Evolutionary conservation across 805 yeast species (phyloP), one percentile per base, ranked within the genome.

Genomic region (Spathaspora passalidarum): DNA sequence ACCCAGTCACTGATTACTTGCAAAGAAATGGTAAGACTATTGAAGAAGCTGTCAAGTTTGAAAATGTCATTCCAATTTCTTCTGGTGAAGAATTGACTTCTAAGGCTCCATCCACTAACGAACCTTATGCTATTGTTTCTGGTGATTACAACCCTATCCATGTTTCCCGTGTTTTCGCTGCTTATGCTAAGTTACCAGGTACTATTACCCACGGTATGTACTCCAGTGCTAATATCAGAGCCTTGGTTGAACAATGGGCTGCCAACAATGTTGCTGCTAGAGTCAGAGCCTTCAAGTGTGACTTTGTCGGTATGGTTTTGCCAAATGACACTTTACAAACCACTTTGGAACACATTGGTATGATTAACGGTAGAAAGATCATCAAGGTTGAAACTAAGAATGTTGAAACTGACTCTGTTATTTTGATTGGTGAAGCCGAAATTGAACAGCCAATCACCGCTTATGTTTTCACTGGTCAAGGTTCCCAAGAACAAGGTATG

Each of bases 401-500:
- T 69, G 81, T 80, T 55, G 89, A 85, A 59, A 85, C 92, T 48
- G 91, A 81, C 48, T 80, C 79, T 49, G 69, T 78, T 34, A 99
- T 94, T 17, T 77, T 94, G 58, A 67, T 78, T 44, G 99, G 98
- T 73, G 96, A 89, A 75, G 99, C 99, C 46, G 99, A 94, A 75
- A 91, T 95, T 61, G 98, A 94, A 59, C 99, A 94, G 75, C 99
- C 99, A 26, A 86, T 85, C 44, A 88, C 98, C 38, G 86, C 99
- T 17, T 94, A 88, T 66, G 96, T 94, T 48, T 94, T 95, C 75
- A 94, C 99, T 54, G 99, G 99, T 65, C 99, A 94, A 78, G 99
- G 99, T 69, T 92, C 99, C 50, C 99, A 94, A 73, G 99, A 95
- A 71, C 99, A 95, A 76, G 97, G 97, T 67, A 94, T 94, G 99